Base-by-base conservation (phyloP, 1,284 basidiomycete genomes). In the Microbotryum scabiosae region DNA sequence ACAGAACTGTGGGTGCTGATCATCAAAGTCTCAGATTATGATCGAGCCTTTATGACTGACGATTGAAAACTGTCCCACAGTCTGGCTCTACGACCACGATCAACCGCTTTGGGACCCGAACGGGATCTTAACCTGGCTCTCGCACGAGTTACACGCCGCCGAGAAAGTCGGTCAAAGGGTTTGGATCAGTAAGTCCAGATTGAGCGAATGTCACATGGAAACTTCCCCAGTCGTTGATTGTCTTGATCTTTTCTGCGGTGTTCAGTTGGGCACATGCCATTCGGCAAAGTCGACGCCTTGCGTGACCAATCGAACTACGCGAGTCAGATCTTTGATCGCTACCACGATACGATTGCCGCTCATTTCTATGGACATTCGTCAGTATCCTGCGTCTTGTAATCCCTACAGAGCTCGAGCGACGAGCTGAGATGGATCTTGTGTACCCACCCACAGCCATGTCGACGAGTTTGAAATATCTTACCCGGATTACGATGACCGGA, bases 381-480 rank as follows among this genome's bases (percentile, higher is more conserved):
- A 60, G 51, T 45, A 2, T 21, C 18, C 14, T 21, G 54, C 7
- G 36, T 46, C 23, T 23, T 21, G 14, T 23, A 6, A 4, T 10
- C 16, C 30, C 7, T 7, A 10, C 30, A 30, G 16, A 14, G 25
- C 32, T 28, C 14, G 43, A 44, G 2, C 3, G 0, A n/a, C 28
- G 6, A 18, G 23, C n/a, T 30, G 2, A 23, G 8, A 14, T 9
- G n/a, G 23, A 36, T 23, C 36, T 54, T 23, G 10, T 48, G 25
- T 9, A 18, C 12, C 1, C 30, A 18, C 12, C 1, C 30, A 5
- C 32, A 67, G 62, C 36, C 63, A 66, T 52, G 66, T 73, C 76
- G 82, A 83, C 67, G 77, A 84, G 72, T 82, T 83, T 67, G 78
- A 80, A 62, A 78, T 84, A 51, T 79, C 78, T 5, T 84, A 84